A percentile compares a stretch with the other conserved stretches of the same genome.
These are phyloP conservation scores for Alliaria petiolata DNA, from an alignment of 345 rosid species.

Conservation along the genomic window DNA sequence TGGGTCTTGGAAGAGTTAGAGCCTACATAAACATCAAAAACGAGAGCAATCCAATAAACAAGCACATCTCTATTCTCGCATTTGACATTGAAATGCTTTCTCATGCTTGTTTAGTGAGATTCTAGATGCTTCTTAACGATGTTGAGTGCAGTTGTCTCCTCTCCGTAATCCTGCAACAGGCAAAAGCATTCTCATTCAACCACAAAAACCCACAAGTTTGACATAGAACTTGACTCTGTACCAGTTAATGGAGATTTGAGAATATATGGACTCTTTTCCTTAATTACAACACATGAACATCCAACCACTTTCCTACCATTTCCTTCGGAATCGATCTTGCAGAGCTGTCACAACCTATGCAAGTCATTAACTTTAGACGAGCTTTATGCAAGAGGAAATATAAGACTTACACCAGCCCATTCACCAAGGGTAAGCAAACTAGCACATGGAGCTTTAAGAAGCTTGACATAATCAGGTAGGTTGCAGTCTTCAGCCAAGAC, in stretches of 20 bases:
- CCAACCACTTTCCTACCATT: conserved; percentile 84
- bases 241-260: no score
- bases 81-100: not conserved
- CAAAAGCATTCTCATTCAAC: not conserved
- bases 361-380: not conserved
- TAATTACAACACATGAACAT: conserved; percentile 69
- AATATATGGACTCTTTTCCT: conserved; percentile 50
- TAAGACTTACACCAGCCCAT: no score
- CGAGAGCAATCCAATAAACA: not conserved
- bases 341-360: conserved; percentile 40
- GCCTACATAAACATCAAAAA: not conserved
- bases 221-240: not conserved
- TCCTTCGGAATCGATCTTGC: conserved; percentile 80
- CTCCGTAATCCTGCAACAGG: conserved; percentile 45
- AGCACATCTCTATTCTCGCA: not conserved
- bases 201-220: not conserved
- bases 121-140: conserved; percentile 21
- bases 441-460: conserved; percentile 68
- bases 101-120: conserved; percentile 12
- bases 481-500: conserved; percentile 78
- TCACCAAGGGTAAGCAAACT: conserved; percentile 32
- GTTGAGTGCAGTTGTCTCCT: conserved; percentile 22
- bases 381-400: no score
- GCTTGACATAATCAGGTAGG: conserved; percentile 68
- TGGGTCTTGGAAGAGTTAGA: not conserved